Conservation (phyloP, 495 filamentous ascomycete species). For the Xylaria curta region DNA sequence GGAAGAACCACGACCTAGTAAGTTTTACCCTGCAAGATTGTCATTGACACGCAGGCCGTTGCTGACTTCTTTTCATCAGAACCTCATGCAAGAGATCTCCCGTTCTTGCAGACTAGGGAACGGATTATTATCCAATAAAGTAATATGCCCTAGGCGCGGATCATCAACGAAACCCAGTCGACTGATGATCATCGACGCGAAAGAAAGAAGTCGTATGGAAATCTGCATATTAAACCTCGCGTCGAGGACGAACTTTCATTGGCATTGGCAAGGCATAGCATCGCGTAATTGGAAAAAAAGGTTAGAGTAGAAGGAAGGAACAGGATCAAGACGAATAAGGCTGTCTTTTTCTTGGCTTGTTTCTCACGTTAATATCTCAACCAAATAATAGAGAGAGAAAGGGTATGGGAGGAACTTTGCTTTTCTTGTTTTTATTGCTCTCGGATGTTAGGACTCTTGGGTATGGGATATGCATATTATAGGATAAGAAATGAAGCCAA, state of each 20-base stretch:
- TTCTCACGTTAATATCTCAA: neutral
- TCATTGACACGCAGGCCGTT: neutral
- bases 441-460: neutral
- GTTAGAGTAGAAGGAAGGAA: neutral
- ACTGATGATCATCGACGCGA: neutral
- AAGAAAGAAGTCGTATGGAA: neutral
- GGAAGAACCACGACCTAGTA: constrained; percentile 24
- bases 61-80: constrained; percentile 7
- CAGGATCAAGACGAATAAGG: neutral
- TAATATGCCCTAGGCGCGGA: neutral
- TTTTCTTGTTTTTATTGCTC: neutral
- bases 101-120: constrained; percentile 18
- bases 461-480: neutral
- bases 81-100: constrained; percentile 23
- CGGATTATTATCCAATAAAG: constrained; percentile 22
- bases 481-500: neutral
- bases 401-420: neutral
- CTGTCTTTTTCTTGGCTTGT: neutral
- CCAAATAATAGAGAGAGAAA: neutral
- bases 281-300: neutral
- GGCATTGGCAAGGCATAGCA: neutral
- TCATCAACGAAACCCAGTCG: neutral
- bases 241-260: neutral
- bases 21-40: neutral
- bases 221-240: neutral